These are phyloP conservation scores for Fusarium guadeloupense DNA, from an alignment of 2,329 filamentous ascomycete genomes.

Conservation along the genomic window DNA sequence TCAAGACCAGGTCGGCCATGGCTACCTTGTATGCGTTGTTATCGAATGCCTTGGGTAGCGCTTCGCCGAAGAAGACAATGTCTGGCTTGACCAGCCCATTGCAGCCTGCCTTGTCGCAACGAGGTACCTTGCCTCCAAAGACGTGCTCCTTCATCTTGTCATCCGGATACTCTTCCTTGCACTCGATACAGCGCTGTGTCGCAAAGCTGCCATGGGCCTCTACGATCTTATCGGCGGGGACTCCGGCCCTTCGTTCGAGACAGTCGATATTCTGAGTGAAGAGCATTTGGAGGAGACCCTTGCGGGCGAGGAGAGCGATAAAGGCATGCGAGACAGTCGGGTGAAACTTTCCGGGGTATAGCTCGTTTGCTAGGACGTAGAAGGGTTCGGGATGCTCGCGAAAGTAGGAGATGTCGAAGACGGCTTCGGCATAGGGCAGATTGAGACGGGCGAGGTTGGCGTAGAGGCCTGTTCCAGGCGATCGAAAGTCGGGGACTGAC, in stretches of 20 bases:
- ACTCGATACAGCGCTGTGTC: constrained; percentile 90
- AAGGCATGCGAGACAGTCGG: constrained; percentile 94
- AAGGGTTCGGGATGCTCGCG: constrained; percentile 85
- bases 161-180: constrained; percentile 75
- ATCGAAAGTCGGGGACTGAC: constrained; percentile 91
- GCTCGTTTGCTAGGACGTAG: constrained; percentile 88
- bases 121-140: constrained; percentile 72
- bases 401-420: constrained; percentile 95
- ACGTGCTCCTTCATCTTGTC: constrained; percentile 78
- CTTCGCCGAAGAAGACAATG: constrained; percentile 92
- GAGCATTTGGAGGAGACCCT: constrained; percentile 80
- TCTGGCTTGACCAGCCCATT: constrained; percentile 88
- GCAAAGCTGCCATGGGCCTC: constrained; percentile 98
- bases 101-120: constrained; percentile 70
- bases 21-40: constrained; percentile 57
- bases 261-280: constrained; percentile 99
- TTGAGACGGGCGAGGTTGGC: constrained; percentile 88
- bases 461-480: constrained; percentile 92
- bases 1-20: constrained; percentile 78
- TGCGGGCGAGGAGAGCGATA: constrained; percentile 81
- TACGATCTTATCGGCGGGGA: constrained; percentile 82
- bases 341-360: constrained; percentile 88
- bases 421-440: constrained; percentile 88
- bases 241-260: constrained; percentile 85
- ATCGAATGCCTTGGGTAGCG: constrained; percentile 57